A percentile compares a stretch with the other conserved stretches of the same genome.
These are phyloP conservation scores for Verbascum thapsus DNA, from an alignment of 257 asterid species.

Conservation along the genomic window DNA sequence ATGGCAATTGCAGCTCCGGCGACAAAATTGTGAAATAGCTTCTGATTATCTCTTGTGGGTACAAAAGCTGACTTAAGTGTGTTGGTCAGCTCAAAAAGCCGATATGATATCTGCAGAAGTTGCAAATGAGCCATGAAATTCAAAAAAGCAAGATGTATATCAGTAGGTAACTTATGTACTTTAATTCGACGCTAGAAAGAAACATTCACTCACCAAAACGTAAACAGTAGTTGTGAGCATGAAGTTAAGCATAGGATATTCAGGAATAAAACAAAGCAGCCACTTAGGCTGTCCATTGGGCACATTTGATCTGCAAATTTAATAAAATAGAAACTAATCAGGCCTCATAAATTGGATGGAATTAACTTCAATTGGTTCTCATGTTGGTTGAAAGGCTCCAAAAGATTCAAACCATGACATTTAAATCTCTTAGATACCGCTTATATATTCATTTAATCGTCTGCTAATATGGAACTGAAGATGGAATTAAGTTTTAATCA, in stretches of 20 bases:
- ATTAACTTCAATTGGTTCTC: not conserved
- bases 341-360: constrained; percentile 14
- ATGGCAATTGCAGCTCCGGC: constrained; percentile 61
- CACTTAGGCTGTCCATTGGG: constrained; percentile 95
- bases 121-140: constrained; percentile 4
- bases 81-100: constrained; percentile 84
- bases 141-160: not conserved
- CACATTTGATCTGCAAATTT: constrained; percentile 62
- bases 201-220: constrained; percentile 52
- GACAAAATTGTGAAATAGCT: constrained; percentile 57
- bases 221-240: constrained; percentile 78
- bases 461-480: constrained; percentile 2
- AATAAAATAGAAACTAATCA: constrained; percentile 16
- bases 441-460: constrained; percentile 4
- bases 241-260: constrained; percentile 84
- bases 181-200: not conserved
- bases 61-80: constrained; percentile 69
- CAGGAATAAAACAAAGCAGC: constrained; percentile 78
- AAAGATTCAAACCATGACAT: not conserved
- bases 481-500: no score
- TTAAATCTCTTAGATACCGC: not conserved
- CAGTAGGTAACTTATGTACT: not conserved
- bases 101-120: constrained; percentile 60
- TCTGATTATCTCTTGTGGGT: constrained; percentile 66
- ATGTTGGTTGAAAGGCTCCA: constrained; percentile 10